These are phyloP conservation scores for Danielozyma ontarioensis DNA, from an alignment of 805 yeast species.

Conservation along the genomic window DNA sequence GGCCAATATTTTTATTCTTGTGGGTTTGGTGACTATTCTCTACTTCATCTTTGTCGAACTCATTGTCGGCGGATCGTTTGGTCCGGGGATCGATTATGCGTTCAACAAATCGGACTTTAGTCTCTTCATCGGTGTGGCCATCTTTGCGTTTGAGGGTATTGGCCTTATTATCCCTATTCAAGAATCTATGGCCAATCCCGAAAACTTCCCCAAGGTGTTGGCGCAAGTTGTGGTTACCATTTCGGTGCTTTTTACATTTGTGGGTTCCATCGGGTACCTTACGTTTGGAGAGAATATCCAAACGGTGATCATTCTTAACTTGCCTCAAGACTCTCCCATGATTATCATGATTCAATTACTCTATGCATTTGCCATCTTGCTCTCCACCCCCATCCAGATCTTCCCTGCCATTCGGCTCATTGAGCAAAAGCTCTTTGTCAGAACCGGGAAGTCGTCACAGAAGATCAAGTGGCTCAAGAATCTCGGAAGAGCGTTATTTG, in stretches of 20 bases:
- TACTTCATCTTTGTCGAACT: constrained; percentile 46
- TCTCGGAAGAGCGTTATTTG: constrained; percentile 48
- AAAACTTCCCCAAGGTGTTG: constrained; percentile 63
- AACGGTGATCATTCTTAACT: constrained; percentile 66
- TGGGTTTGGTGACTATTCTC: constrained; percentile 61
- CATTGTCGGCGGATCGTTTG: constrained; percentile 27
- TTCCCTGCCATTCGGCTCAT: constrained; percentile 75
- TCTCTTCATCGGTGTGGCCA: constrained; percentile 75
- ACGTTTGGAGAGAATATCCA: constrained; percentile 62
- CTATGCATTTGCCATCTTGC: constrained; percentile 67
- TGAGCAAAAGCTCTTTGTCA: constrained; percentile 53
- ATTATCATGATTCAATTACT: constrained; percentile 65
- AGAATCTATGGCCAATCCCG: constrained; percentile 74
- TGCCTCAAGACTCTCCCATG: constrained; percentile 61
- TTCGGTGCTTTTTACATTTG: constrained; percentile 52
- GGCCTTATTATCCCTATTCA: constrained; percentile 79
- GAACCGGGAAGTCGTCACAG: constrained; percentile 54
- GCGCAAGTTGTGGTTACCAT: constrained; percentile 58
- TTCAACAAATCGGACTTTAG: constrained; percentile 61
- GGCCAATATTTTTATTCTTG: constrained; percentile 65
- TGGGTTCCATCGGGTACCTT: constrained; percentile 65
- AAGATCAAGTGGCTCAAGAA: constrained; percentile 66
- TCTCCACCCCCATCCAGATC: constrained; percentile 76
- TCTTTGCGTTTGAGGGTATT: constrained; percentile 85
- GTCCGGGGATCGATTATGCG: constrained; percentile 42